Evolutionary conservation across 345 rosid species (phyloP).

Genomic region (Syzygium grande): DNA sequence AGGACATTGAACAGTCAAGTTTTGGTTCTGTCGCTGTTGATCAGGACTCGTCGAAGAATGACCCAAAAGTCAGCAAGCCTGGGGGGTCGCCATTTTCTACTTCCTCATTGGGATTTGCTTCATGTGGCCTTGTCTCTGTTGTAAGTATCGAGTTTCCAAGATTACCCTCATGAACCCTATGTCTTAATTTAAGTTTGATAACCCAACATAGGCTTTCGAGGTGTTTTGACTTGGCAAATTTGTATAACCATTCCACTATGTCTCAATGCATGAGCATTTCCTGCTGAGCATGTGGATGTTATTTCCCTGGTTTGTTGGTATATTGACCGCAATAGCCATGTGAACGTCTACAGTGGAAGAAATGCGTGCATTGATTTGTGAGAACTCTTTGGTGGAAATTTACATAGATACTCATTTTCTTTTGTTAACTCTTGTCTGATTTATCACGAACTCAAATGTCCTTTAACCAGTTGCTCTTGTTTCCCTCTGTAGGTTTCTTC

Average conservation of each 20-base stretch:
- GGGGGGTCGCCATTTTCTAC: constrained; percentile 57
- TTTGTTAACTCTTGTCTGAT: neutral
- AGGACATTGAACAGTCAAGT: constrained; percentile 49
- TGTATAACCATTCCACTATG: neutral
- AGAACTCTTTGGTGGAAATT: neutral
- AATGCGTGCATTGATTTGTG: neutral
- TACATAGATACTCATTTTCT: neutral
- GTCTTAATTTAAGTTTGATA: neutral
- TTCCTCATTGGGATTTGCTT: constrained; percentile 64
- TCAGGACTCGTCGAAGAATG: constrained; percentile 20
- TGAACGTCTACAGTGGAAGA: neutral
- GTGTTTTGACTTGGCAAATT: neutral
- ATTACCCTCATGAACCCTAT: neutral
- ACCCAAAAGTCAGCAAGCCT: constrained; percentile 32
- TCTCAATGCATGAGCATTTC: neutral
- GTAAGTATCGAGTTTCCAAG: constrained; percentile 30
- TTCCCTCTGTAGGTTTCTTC: constrained; percentile 45
- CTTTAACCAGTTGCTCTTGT: neutral
- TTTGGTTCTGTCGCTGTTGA: constrained; percentile 55
- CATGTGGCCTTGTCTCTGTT: constrained; percentile 52
- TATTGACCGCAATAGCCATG: neutral
- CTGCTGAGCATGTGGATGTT: neutral
- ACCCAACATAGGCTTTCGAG: neutral
- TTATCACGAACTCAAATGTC: neutral
- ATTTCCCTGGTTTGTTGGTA: neutral